These are phyloP conservation scores for Exophiala xenobiotica DNA, from an alignment of 2,329 filamentous ascomycete genomes.

Conservation along the genomic window DNA sequence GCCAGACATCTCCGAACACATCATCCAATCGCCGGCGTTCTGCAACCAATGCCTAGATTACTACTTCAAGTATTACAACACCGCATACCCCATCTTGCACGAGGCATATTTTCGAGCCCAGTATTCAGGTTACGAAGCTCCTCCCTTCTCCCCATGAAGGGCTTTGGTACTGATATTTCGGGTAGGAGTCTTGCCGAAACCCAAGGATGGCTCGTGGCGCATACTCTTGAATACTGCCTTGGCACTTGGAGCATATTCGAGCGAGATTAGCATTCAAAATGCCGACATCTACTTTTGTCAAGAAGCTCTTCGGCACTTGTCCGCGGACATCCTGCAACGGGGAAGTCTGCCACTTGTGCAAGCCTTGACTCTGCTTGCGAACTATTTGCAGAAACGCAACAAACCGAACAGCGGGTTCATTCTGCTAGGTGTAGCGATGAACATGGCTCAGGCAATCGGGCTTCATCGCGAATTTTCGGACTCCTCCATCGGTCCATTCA, in stretches of 20 bases:
- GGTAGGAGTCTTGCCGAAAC: slow-evolving; percentile 39
- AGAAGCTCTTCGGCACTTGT: slow-evolving; percentile 36
- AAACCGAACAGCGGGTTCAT: slow-evolving; percentile 54
- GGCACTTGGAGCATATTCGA: slow-evolving; percentile 47
- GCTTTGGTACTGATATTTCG: background rate
- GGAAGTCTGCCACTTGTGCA: slow-evolving; percentile 51
- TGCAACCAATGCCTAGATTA: slow-evolving; percentile 5
- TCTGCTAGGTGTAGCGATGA: slow-evolving; percentile 49
- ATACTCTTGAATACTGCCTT: slow-evolving; percentile 48
- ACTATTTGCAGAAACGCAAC: slow-evolving; percentile 52
- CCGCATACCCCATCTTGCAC: slow-evolving; percentile 49
- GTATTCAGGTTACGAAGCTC: slow-evolving; percentile 38
- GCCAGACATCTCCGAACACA: background rate
- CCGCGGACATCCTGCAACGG: slow-evolving; percentile 48
- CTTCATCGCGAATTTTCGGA: slow-evolving; percentile 52
- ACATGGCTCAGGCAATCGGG: slow-evolving; percentile 52
- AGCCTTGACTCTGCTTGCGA: slow-evolving; percentile 46
- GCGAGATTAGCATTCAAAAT: slow-evolving; percentile 39
- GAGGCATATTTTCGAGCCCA: slow-evolving; percentile 50
- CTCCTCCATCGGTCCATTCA: slow-evolving; percentile 45
- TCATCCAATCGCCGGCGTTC: slow-evolving; percentile 4
- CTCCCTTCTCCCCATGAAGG: background rate
- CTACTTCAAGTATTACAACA: slow-evolving; percentile 50
- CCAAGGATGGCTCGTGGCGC: slow-evolving; percentile 45
- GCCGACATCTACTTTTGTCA: slow-evolving; percentile 47